Evolutionary conservation across 352 stramenopile species (phyloP), one percentile per base, ranked within the genome.

Genomic region (Plasmopara halstedii): DNA sequence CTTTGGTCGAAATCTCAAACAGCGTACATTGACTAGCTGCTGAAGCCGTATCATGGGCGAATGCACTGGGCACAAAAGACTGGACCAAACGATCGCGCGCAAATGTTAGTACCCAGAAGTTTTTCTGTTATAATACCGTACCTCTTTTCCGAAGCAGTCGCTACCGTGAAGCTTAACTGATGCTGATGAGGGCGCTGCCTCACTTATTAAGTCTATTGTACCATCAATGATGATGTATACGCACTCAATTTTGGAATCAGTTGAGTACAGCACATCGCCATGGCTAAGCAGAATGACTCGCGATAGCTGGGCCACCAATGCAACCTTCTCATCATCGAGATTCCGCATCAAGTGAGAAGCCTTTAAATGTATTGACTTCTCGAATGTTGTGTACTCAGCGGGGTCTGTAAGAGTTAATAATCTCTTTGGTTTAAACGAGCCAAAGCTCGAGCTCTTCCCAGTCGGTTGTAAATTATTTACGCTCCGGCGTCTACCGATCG

Each of bases 291-390:
- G 56, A 0, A 84, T 38, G 14, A 88, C 82, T 35, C 76, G 75
- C 0, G 71, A 72, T 25, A 93, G 58, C 26, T 90, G 75, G 2
- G 82, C 76, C 0, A 88, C 82, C 4, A 85, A 48, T 17, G 82
- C 83, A 0, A 92, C 75, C 46, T 90, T 89, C 31, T 90, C 82
- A 41, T 90, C 82, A 39, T 88, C 76, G 0, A 93, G 57, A 33
- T 89, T 83, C 54, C 72, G 68, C 82, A 93, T 84, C 15, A 93
- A 61, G 39, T 85, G 67, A 11, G 82, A 90, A 9, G 74, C 78
- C 47, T 90, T 93, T 37, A 93, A 58, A 29, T 87, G 77, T 38
- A 93, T 85, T 2, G 75, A 88, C 54, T 93, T 93, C 41, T 90
- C 82, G 46, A 93, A 88, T 6, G 67, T 86, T 32, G 79, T 85